Base-by-base conservation (phyloP, 306 rosid genomes). In the Medicago ruthenica region DNA sequence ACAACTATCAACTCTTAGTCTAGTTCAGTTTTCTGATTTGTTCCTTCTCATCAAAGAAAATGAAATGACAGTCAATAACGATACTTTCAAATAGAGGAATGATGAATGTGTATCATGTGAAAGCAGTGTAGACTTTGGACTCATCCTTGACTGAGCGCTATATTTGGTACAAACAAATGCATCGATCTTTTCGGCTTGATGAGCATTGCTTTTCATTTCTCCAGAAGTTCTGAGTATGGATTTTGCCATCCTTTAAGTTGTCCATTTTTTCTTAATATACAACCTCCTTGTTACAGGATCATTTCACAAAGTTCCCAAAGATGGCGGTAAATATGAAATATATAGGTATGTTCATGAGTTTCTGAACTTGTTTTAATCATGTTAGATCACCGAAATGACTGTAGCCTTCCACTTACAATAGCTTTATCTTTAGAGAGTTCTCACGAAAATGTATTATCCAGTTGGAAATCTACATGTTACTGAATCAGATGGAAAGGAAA, bases 301-400 rank as follows among this genome's bases (percentile, higher is more conserved):
- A 92, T 89, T 90, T 92, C 77, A 76, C 89, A 58, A 80, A 76
- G 71, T 85, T 76, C 42, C 82, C 14, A 61, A 90, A 90, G 93
- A 86, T 85, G 93, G 45, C 84, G 0, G 76, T 92, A 77, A 92
- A 92, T 85, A 89, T 89, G 95, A 95, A 95, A 81, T 92, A 90
- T 79, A 95, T 95, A 86, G 98, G 98, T 95, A 92, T 10, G 12
- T 71, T 77, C 59, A 14, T 50, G 47, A 53, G 24, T 63, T 59
- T 55, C 4, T 65, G 0, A 31, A 54, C 65, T 69, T 47, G 9
- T 59, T 65, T 47, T 44, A 40, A 45, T 61, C 34, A 17, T 70
- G 69, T 9, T 24, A 41, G 36, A 47, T 60, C 39, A 27, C 34
- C 24, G 31, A 20, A 18, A 39, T 34, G 76, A 70, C 7, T 18